phyloP scores from a whole-genome alignment of 2,329 filamentous ascomycete genomes.

The Talaromyces amestolkiae region DNA sequence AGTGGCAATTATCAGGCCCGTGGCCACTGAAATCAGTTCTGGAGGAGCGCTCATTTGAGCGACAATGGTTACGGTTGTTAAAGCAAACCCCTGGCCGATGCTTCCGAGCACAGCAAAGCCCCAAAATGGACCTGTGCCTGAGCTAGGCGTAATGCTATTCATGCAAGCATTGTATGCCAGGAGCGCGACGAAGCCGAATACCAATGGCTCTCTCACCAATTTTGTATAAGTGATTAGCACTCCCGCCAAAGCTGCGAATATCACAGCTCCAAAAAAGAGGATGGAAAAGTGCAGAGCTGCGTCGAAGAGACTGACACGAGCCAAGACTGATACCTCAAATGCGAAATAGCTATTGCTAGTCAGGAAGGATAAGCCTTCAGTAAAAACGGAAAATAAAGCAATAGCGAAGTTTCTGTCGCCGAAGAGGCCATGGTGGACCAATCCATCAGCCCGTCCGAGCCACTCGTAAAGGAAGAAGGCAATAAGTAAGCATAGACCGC shows the following conservation, averaged over 20 bases:
- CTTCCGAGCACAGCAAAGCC: neutral
- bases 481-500: neutral
- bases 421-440: neutral
- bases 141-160: neutral
- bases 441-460: neutral
- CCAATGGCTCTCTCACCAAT: neutral
- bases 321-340: neutral
- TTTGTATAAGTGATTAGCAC: neutral
- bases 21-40: neutral
- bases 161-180: neutral
- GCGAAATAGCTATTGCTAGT: neutral
- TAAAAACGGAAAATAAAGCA: neutral
- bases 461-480: neutral
- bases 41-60: neutral
- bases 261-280: neutral
- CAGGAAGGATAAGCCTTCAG: neutral
- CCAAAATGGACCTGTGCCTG: neutral
- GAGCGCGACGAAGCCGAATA: neutral
- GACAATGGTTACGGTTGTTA: neutral
- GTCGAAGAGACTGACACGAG: neutral
- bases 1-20: neutral
- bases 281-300: neutral
- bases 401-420: neutral
- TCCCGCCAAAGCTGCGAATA: neutral
- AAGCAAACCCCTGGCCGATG: neutral